Evolutionary conservation across 2,329 filamentous ascomycete genomes (phyloP), one percentile per base, ranked within the genome.

Genomic region (Saccharata proteae): DNA sequence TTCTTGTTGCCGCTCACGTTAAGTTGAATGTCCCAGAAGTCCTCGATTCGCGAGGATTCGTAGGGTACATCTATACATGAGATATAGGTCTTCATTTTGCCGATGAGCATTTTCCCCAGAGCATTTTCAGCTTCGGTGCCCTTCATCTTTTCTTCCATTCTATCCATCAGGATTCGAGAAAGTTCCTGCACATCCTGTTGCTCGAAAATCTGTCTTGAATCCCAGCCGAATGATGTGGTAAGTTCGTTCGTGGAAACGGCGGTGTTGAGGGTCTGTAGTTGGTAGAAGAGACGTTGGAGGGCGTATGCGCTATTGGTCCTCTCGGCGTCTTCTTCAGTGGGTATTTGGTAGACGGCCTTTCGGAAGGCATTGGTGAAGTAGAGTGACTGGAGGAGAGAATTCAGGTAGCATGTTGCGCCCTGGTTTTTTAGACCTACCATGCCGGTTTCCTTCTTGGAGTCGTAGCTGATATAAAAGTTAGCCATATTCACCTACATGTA

Each of bases 61-160:
- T 93, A 98, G 47, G 93, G 78, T 39, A 98, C 92, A 54, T 98
- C 90, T 54, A 98, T 94, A 62, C 92, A 98, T 14, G 83, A 92
- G 42, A 98, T 92, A 57, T 96, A 98, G 1, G 90, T 98, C 63
- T 96, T 96, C 57, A 92, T 86, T 59, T 96, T 96, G 35, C 90
- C 92, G 36, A 90, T 86, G 48, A 98, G 96, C 64, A 98, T 80
- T 39, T 81, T 76, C 1, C 86, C 77, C 6, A 98, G 66, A 2
- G 85, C 80, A 43, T 88, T 92, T 51, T 96, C 83, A 9, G 84
- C 82, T 30, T 80, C 75, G 2, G 90, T 96, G 26, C 84, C 88
- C 59, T 98, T 98, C 92, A 98, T 98, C 53, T 82, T 88, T 49
- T 90, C 81, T 52, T 98, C 92, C 60, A 98, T 78, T 37, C 83